These are phyloP conservation scores for Thermothelomyces thermophilus DNA, from an alignment of 2,329 filamentous ascomycete species.

Conservation along the genomic window DNA sequence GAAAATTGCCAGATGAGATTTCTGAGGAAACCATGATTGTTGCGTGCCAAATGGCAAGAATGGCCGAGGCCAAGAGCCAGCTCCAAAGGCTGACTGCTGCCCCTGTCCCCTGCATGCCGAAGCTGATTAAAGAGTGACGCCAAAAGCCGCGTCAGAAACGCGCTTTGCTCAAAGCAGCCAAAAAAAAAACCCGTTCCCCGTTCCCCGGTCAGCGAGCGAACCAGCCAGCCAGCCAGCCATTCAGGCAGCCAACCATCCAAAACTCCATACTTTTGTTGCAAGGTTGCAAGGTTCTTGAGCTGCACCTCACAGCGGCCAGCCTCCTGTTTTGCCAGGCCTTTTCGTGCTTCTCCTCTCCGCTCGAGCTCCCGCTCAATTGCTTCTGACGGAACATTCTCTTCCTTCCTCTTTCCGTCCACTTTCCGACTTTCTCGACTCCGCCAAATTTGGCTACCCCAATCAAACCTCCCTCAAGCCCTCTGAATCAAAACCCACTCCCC, in stretches of 20 bases:
- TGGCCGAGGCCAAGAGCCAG: no score
- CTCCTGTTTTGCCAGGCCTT: slow-evolving; percentile 7
- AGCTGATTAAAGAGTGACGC: slow-evolving; percentile 20
- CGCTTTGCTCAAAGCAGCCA: slow-evolving; percentile 15
- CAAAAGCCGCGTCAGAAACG: slow-evolving; percentile 24
- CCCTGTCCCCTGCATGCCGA: slow-evolving; percentile 10
- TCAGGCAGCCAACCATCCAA: slow-evolving; percentile 7
- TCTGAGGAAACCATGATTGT: no score
- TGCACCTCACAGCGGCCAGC: slow-evolving; percentile 3
- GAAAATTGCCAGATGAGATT: no score
- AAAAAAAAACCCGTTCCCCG: slow-evolving; percentile 11
- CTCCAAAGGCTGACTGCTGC: background rate
- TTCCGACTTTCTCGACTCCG: no score
- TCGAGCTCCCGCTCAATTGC: background rate
- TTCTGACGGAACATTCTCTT: background rate
- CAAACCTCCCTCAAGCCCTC: no score
- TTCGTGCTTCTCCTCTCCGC: slow-evolving; percentile 6
- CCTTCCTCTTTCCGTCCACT: no score
- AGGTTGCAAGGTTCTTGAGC: slow-evolving; percentile 10
- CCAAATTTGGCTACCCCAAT: no score
- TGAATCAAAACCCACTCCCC: background rate
- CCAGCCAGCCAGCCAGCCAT: slow-evolving; percentile 12
- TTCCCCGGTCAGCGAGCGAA: slow-evolving; percentile 5
- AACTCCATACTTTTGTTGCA: background rate
- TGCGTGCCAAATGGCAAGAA: no score